Percentiles rank a stretch among this genome's conserved stretches.
phyloP scores from a whole-genome alignment of 352 stramenopile species.

The Phytophthora colocasiae region DNA sequence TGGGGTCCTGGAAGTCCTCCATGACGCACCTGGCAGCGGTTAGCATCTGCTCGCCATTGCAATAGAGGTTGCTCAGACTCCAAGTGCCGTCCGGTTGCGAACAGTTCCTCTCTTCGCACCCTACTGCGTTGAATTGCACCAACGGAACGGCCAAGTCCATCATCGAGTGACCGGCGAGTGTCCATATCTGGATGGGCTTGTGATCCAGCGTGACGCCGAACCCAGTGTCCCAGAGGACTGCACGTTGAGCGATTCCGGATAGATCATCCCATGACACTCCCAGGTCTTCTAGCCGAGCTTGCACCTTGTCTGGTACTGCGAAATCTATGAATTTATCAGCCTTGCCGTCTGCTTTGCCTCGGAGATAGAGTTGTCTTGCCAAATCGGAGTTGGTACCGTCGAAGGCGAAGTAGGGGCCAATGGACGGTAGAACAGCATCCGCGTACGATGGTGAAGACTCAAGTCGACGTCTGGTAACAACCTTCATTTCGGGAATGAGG shows the following conservation, averaged over 20 bases:
- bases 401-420: conserved; percentile 20
- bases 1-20: conserved; percentile 12
- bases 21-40: conserved; percentile 25
- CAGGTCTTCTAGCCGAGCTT: conserved; percentile 2
- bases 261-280: conserved; percentile 10
- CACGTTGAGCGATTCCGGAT: conserved; percentile 24
- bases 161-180: conserved; percentile 19
- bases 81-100: conserved; percentile 18
- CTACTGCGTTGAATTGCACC: conserved; percentile 10
- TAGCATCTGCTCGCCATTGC: conserved; percentile 28
- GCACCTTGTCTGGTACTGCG: background rate
- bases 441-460: background rate
- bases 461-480: too few relatives aligned
- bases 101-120: conserved; percentile 13
- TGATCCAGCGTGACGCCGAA: conserved; percentile 9
- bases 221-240: conserved; percentile 33
- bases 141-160: conserved; percentile 21
- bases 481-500: too few relatives aligned
- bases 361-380: conserved; percentile 34
- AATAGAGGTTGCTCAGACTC: conserved; percentile 12
- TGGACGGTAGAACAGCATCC: conserved; percentile 14
- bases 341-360: conserved; percentile 6
- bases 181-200: conserved; percentile 25
- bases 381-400: conserved; percentile 38
- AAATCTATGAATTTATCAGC: conserved; percentile 1